A percentile compares a stretch with the other conserved stretches of the same genome.
These are phyloP conservation scores for Suillus discolor DNA, from an alignment of 768 basidiomycete genomes.

Conservation along the genomic window DNA sequence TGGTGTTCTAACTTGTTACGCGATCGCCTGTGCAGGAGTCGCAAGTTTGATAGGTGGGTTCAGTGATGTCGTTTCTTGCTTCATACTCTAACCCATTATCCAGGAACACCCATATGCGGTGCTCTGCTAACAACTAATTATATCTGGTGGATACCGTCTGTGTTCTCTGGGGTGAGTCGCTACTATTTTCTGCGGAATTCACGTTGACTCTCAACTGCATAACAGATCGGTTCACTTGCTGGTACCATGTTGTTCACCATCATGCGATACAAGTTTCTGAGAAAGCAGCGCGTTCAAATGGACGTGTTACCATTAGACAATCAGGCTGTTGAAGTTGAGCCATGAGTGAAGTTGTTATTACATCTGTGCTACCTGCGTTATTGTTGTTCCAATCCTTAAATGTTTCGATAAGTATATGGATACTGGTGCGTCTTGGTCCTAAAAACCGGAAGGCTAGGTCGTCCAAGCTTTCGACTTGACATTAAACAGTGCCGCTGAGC, in stretches of 20 bases:
- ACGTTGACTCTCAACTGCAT: background rate
- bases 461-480: too few relatives aligned
- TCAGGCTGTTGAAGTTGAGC: too few relatives aligned
- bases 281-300: too few relatives aligned
- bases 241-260: background rate
- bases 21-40: constrained; percentile 15
- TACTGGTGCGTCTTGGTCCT: too few relatives aligned
- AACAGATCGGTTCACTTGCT: background rate
- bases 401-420: too few relatives aligned
- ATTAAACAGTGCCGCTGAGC: too few relatives aligned
- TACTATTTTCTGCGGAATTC: background rate
- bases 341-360: too few relatives aligned
- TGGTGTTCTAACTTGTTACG: too few relatives aligned
- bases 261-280: background rate
- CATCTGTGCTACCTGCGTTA: too few relatives aligned
- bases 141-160: constrained; percentile 61
- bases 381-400: too few relatives aligned
- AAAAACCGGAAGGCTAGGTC: too few relatives aligned
- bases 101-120: constrained; percentile 60
- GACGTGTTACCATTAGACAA: too few relatives aligned
- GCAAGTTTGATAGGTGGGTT: constrained; percentile 25
- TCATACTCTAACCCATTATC: constrained; percentile 22
- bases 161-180: constrained; percentile 48
- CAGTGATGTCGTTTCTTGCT: background rate
- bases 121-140: constrained; percentile 51